Percentiles rank a stretch among this genome's conserved stretches.
phyloP scores from a whole-genome alignment of 139 green algal genomes.

The Coccomyxa sp. region DNA sequence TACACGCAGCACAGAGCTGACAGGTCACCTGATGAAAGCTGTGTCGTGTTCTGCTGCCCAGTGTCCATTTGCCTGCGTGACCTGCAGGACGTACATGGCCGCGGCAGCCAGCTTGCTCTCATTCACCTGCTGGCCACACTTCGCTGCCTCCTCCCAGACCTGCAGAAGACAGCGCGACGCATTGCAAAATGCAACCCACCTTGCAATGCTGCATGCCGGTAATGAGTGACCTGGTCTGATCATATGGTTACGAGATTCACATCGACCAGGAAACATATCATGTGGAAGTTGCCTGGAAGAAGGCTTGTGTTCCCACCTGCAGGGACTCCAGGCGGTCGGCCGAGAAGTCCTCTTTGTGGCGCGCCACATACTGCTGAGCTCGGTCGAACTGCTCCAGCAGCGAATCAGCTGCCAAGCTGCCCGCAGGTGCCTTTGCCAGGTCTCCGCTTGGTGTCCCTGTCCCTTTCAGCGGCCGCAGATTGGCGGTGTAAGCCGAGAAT shows the following conservation, averaged over 20 bases:
- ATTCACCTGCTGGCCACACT: neutral
- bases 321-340: conserved; percentile 14
- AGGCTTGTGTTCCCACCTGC: conserved; percentile 12
- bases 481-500: conserved; percentile 7
- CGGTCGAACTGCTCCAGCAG: conserved; percentile 35
- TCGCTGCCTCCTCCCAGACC: conserved; percentile 18
- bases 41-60: conserved; percentile 26
- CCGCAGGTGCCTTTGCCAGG: neutral
- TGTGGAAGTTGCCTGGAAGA: no score
- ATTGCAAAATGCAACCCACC: no score
- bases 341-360: conserved; percentile 19
- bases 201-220: no score
- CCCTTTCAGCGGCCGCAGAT: conserved; percentile 4
- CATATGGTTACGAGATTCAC: no score
- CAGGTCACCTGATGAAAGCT: conserved; percentile 29
- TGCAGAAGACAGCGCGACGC: neutral
- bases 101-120: conserved; percentile 11
- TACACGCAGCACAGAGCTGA: no score
- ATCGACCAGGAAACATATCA: no score
- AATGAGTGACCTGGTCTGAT: no score
- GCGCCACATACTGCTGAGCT: conserved; percentile 23
- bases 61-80: conserved; percentile 13
- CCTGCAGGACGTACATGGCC: conserved; percentile 35
- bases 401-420: conserved; percentile 15
- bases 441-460: neutral